Percentiles rank a stretch among this genome's conserved stretches.
These are phyloP conservation scores for Syzygium malaccense DNA, from an alignment of 441 rosid species.

Conservation along the genomic window DNA sequence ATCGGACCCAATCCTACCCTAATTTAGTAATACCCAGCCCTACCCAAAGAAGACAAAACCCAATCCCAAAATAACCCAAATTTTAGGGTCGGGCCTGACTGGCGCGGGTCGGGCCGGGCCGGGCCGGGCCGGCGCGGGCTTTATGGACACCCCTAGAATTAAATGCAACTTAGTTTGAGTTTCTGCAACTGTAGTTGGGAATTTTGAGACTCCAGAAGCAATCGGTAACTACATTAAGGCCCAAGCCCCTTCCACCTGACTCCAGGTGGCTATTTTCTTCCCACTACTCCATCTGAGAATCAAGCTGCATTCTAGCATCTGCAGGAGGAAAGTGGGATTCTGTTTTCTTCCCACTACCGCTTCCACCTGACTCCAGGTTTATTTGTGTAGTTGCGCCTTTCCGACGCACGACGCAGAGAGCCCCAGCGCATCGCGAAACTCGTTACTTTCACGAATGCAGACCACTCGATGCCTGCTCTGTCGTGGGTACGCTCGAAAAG, in stretches of 20 bases:
- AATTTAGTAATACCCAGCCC: too few relatives aligned
- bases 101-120: too few relatives aligned
- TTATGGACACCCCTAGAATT: too few relatives aligned
- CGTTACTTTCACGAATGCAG: background rate
- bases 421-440: background rate
- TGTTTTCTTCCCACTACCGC: too few relatives aligned
- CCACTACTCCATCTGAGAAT: background rate
- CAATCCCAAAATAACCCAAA: too few relatives aligned
- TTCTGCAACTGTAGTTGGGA: background rate
- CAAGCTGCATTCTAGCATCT: background rate
- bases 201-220: background rate
- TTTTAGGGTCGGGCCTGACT: too few relatives aligned
- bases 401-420: background rate
- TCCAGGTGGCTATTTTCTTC: background rate
- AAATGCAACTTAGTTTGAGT: background rate
- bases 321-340: too few relatives aligned
- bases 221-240: background rate
- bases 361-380: too few relatives aligned
- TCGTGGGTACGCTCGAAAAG: background rate
- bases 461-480: background rate
- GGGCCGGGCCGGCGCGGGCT: too few relatives aligned
- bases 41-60: too few relatives aligned
- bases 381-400: background rate
- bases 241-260: background rate
- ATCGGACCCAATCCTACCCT: too few relatives aligned